A percentile compares a stretch with the other conserved stretches of the same genome.
These are phyloP conservation scores for Fistulifera pelliculosa DNA, from an alignment of 108 stramenopile genomes.

Conservation along the genomic window DNA sequence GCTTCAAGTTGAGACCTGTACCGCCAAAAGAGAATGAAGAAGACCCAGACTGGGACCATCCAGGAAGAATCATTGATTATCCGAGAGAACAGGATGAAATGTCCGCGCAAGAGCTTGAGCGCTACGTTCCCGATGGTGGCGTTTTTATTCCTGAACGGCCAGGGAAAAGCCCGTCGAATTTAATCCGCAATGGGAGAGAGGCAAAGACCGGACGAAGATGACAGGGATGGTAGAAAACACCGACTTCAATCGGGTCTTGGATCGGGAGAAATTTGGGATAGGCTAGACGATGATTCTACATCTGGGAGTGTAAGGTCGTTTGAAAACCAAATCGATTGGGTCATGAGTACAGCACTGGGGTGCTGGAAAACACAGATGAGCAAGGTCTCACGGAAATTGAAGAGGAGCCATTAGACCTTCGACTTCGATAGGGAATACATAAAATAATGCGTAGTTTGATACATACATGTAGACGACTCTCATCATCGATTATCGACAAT, in stretches of 20 bases:
- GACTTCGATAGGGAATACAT: no score
- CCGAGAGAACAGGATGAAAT: constrained; percentile 5
- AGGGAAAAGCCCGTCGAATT: neutral
- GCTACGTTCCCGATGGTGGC: constrained; percentile 10
- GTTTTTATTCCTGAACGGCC: constrained; percentile 6
- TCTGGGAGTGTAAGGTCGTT: constrained; percentile 9
- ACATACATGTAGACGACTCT: no score
- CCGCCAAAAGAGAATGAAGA: neutral
- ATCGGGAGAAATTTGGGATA: constrained; percentile 13
- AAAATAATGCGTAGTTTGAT: no score
- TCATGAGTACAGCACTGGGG: constrained; percentile 26
- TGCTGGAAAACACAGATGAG: constrained; percentile 23
- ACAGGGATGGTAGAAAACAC: constrained; percentile 7
- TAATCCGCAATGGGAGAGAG: constrained; percentile 6
- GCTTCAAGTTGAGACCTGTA: constrained; percentile 2
- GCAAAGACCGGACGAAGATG: neutral
- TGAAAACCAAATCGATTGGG: constrained; percentile 25
- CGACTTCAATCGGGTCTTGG: constrained; percentile 9
- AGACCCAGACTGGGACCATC: constrained; percentile 8
- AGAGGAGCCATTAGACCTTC: no score
- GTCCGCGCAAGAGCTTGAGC: constrained; percentile 9
- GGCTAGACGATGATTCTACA: neutral
- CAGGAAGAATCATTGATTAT: constrained; percentile 7
- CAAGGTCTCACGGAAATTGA: constrained; percentile 1
- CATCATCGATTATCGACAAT: no score